phyloP scores from a whole-genome alignment of 108 stramenopile species.

The Discostella stelligeroides region DNA sequence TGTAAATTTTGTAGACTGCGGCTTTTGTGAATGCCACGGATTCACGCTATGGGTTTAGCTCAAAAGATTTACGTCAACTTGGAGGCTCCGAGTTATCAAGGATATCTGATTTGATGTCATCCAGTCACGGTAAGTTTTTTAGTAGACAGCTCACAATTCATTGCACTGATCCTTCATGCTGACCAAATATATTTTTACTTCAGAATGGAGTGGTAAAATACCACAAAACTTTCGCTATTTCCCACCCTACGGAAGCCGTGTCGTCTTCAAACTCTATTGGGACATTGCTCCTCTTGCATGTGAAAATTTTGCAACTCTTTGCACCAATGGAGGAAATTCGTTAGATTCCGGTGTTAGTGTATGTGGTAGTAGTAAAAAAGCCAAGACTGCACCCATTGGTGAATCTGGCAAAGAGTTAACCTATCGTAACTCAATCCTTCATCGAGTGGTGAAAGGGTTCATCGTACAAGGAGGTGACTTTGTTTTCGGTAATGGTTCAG shows the following conservation, averaged over 20 bases:
- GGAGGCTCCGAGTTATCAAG: constrained; percentile 85
- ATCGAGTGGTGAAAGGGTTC: constrained; percentile 83
- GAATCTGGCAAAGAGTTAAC: constrained; percentile 84
- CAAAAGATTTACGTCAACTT: constrained; percentile 60
- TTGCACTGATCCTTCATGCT: too few species aligned
- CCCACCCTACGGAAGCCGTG: constrained; percentile 51
- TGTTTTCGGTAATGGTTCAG: constrained; percentile 93
- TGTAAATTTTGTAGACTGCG: constrained; percentile 49
- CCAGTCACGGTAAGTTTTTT: constrained; percentile 72
- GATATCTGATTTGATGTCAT: constrained; percentile 56
- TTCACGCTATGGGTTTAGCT: constrained; percentile 76
- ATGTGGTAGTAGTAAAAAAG: constrained; percentile 34
- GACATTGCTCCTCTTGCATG: constrained; percentile 85
- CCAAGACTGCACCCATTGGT: constrained; percentile 66
- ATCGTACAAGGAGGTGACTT: constrained; percentile 97
- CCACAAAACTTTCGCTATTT: constrained; percentile 16
- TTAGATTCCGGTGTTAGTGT: constrained; percentile 15
- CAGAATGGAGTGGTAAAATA: constrained; percentile 42
- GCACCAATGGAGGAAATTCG: constrained; percentile 61
- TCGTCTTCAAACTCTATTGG: constrained; percentile 78
- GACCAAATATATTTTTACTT: constrained; percentile 17
- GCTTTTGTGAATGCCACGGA: constrained; percentile 86
- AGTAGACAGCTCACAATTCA: background rate
- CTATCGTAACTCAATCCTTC: constrained; percentile 71
- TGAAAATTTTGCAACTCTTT: constrained; percentile 88